Evolutionary conservation across 106 monocot genomes (phyloP).

Genomic region (Phalaenopsis aphrodite): DNA sequence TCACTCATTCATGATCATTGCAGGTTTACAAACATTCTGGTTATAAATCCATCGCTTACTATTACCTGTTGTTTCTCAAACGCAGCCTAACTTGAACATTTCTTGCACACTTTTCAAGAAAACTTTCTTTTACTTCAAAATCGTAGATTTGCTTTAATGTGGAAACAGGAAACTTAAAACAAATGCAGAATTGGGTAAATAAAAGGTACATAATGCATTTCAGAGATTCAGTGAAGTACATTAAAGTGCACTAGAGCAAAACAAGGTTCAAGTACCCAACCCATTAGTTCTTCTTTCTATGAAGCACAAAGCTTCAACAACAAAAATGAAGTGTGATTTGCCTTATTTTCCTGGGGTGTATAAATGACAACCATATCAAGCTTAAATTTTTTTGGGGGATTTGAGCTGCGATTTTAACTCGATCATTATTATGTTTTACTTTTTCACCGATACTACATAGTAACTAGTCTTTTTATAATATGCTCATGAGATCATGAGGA

Average conservation of each 20-base stretch:
- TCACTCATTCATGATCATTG: slow-evolving; percentile 59
- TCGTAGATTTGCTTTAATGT: background rate
- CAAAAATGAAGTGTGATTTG: background rate
- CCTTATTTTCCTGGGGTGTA: background rate
- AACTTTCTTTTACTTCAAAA: background rate
- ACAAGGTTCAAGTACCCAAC: background rate
- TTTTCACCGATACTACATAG: too few species aligned
- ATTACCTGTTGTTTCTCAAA: background rate
- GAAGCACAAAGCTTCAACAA: background rate
- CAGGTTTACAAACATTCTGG: slow-evolving; percentile 26
- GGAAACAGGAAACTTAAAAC: background rate
- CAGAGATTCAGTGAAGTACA: too few species aligned
- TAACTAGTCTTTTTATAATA: background rate
- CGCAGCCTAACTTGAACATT: background rate
- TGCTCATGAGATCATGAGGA: too few species aligned
- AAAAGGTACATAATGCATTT: background rate
- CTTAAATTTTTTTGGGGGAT: background rate
- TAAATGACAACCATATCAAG: background rate
- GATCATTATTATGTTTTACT: too few species aligned
- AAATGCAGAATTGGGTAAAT: background rate
- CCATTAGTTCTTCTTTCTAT: background rate
- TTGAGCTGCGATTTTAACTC: background rate
- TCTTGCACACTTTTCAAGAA: background rate
- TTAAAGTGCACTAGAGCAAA: background rate
- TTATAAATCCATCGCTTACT: background rate